These are phyloP conservation scores for Rhododendron kiyosumense DNA, from an alignment of 148 eudicot genomes.

Conservation along the genomic window DNA sequence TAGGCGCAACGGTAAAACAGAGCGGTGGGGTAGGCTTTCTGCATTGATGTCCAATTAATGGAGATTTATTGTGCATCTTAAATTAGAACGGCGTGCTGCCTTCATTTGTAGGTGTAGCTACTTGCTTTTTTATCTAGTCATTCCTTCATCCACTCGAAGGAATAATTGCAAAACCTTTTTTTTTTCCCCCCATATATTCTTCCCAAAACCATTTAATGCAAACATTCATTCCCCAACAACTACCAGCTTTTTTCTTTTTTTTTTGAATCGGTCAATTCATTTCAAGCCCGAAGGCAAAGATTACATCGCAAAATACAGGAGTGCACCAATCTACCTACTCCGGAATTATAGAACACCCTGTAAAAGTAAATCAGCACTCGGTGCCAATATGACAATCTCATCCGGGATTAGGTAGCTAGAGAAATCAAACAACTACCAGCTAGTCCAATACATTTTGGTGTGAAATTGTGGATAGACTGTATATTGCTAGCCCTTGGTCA, in stretches of 20 bases:
- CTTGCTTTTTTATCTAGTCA: neutral
- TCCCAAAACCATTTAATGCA: neutral
- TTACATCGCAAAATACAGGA: too few relatives aligned
- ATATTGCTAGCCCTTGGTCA: neutral
- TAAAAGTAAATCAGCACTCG: too few relatives aligned
- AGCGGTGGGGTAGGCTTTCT: too few relatives aligned
- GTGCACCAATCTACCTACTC: too few relatives aligned
- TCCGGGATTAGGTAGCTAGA: too few relatives aligned
- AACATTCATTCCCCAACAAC: neutral
- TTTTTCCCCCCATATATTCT: neutral
- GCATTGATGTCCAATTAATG: neutral
- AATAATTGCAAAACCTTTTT: neutral
- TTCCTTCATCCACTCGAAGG: conserved; percentile 6
- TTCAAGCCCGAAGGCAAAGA: too few relatives aligned
- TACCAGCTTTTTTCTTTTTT: too few relatives aligned
- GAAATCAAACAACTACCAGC: neutral
- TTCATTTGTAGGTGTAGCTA: conserved; percentile 3
- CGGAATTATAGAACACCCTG: too few relatives aligned
- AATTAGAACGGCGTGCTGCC: neutral
- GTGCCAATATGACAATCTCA: too few relatives aligned
- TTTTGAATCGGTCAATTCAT: too few relatives aligned
- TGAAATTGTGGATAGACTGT: neutral
- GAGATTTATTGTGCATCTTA: neutral
- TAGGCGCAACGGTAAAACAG: too few relatives aligned
- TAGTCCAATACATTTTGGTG: neutral